Conservation (phyloP, 768 basidiomycete genomes). For the Leccinellum rugosiceps region DNA sequence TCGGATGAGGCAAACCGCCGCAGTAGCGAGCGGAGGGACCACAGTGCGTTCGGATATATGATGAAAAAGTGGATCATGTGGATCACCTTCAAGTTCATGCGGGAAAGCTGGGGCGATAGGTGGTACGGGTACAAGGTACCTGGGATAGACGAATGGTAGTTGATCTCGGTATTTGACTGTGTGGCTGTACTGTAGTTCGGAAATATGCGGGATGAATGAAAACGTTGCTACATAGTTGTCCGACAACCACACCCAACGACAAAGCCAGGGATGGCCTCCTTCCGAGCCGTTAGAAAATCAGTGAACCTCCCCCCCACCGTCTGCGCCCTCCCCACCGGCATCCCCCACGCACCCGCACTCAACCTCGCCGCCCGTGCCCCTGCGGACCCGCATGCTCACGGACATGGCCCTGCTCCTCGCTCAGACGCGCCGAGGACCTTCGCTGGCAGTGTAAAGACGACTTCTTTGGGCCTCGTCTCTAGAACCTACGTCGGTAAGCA, state of each 20-base stretch:
- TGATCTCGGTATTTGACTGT: not conserved
- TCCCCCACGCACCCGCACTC: constrained; percentile 73
- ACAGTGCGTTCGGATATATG: constrained; percentile 17
- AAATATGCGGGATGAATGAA: constrained; percentile 23
- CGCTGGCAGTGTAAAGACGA: constrained; percentile 50
- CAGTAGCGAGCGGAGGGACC: constrained; percentile 22
- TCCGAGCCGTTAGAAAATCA: constrained; percentile 77
- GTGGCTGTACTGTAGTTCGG: constrained; percentile 41
- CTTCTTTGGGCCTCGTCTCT: constrained; percentile 55
- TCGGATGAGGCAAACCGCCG: constrained; percentile 27
- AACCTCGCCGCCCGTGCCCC: constrained; percentile 70
- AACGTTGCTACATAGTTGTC: not conserved
- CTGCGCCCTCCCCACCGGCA: constrained; percentile 72
- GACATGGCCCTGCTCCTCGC: constrained; percentile 55
- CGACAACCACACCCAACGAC: not conserved
- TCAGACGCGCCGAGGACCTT: constrained; percentile 62
- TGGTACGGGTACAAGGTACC: constrained; percentile 32
- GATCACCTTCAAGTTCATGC: constrained; percentile 16
- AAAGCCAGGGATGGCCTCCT: constrained; percentile 51
- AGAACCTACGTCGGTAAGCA: constrained; percentile 65
- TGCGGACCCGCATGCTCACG: constrained; percentile 53
- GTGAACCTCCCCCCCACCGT: constrained; percentile 80
- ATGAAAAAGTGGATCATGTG: constrained; percentile 27
- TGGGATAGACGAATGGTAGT: constrained; percentile 23
- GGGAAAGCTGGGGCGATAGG: constrained; percentile 27